Evolutionary conservation across 352 stramenopile species (phyloP).

Genomic region (Aphanomyces invadans): DNA sequence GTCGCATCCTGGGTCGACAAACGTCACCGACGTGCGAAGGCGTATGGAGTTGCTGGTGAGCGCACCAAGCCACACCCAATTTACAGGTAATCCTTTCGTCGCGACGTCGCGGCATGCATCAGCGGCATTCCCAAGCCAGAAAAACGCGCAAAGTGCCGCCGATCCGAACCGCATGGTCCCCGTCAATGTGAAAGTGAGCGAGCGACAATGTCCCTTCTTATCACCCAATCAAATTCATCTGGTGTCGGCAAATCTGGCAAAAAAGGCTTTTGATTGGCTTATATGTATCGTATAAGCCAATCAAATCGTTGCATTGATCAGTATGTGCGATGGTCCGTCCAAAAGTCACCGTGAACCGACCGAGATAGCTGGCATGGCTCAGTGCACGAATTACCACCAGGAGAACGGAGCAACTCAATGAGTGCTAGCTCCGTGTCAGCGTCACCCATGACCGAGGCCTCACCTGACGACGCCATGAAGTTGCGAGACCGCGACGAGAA

Average conservation of each 20-base stretch:
- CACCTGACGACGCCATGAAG: background rate
- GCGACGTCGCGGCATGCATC: background rate
- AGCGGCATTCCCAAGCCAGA: too few relatives aligned
- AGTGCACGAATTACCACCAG: background rate
- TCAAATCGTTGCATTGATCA: background rate
- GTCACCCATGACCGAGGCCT: background rate
- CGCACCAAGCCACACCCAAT: conserved; percentile 25
- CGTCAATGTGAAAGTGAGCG: background rate
- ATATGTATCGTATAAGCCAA: background rate
- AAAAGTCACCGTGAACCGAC: background rate
- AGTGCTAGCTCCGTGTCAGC: background rate
- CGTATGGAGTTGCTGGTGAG: conserved; percentile 23
- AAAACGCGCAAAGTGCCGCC: too few relatives aligned
- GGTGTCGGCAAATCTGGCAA: too few relatives aligned
- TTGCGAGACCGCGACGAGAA: too few relatives aligned
- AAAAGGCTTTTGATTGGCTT: conserved; percentile 15
- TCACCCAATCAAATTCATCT: background rate
- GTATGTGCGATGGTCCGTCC: background rate
- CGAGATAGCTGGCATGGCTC: background rate
- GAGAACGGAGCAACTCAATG: background rate
- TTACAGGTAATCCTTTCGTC: background rate
- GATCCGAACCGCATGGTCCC: background rate
- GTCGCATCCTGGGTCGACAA: conserved; percentile 1
- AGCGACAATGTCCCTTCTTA: background rate
- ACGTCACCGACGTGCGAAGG: conserved; percentile 3